Percentiles rank a stretch among this genome's conserved stretches.
Evolutionary conservation across 441 rosid genomes (phyloP).

Genomic region (Pelargonium fulgidum): DNA sequence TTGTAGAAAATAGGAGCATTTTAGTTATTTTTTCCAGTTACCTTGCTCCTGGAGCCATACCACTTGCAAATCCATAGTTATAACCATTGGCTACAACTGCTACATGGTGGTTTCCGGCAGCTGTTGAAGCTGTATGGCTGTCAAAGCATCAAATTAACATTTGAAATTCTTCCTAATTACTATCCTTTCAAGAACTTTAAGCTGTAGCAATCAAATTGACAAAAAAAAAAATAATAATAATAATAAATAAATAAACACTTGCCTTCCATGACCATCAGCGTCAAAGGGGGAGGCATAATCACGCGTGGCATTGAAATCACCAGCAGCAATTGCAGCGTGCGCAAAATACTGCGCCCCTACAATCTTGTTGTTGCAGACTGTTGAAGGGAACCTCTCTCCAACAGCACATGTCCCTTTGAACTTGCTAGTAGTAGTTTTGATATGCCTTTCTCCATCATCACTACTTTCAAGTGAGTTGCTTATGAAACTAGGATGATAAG

Average conservation of each 20-base stretch:
- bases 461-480: constrained; percentile 14
- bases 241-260: no score
- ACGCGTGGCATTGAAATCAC: constrained; percentile 38
- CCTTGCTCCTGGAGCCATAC: constrained; percentile 37
- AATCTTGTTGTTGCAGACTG: constrained; percentile 42
- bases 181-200: not conserved
- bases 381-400: constrained; percentile 34
- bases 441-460: not conserved
- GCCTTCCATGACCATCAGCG: constrained; percentile 60
- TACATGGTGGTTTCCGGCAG: constrained; percentile 24
- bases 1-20: not conserved
- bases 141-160: not conserved
- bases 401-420: constrained; percentile 40
- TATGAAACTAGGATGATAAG: constrained; percentile 42
- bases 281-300: constrained; percentile 48
- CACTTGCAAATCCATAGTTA: constrained; percentile 31
- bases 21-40: constrained; percentile 1
- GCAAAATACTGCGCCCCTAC: constrained; percentile 51
- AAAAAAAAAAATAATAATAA: not conserved
- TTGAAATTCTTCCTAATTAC: not conserved
- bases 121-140: constrained; percentile 33
- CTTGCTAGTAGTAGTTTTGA: constrained; percentile 16
- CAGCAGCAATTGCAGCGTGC: constrained; percentile 41
- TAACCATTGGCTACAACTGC: constrained; percentile 26
- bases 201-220: not conserved